These are phyloP conservation scores for Volvariella volvacea DNA, from an alignment of 1,284 basidiomycete genomes.

Conservation along the genomic window DNA sequence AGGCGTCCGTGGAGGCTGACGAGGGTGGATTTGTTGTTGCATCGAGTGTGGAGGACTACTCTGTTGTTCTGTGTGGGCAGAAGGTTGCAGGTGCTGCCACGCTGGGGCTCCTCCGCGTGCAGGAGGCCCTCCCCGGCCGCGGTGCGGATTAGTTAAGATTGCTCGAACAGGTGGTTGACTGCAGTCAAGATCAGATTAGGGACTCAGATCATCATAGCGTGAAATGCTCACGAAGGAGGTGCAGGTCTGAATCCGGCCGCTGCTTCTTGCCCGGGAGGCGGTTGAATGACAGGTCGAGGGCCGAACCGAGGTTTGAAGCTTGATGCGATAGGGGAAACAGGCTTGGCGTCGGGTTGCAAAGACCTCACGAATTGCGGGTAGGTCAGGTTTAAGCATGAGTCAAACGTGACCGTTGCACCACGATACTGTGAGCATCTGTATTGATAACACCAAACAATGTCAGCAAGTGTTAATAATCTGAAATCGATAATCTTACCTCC, in stretches of 20 bases:
- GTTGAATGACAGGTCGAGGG: conserved; percentile 53
- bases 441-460: too few species aligned
- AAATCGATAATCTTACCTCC: conserved; percentile 45
- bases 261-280: conserved; percentile 41
- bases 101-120: neutral
- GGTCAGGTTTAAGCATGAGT: conserved; percentile 81
- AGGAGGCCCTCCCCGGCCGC: conserved; percentile 8
- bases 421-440: conserved; percentile 90
- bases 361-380: conserved; percentile 77
- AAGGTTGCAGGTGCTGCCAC: too few species aligned
- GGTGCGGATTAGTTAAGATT: neutral
- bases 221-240: conserved; percentile 4
- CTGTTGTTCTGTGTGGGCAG: too few species aligned
- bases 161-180: neutral
- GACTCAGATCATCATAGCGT: neutral
- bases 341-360: conserved; percentile 36
- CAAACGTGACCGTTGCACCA: conserved; percentile 80
- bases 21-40: too few species aligned
- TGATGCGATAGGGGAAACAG: conserved; percentile 21
- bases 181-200: conserved; percentile 2
- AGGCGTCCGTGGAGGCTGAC: too few species aligned
- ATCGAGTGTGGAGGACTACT: too few species aligned
- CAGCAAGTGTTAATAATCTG: conserved; percentile 2
- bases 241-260: conserved; percentile 55
- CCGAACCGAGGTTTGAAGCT: conserved; percentile 63